Conservation (phyloP, 768 basidiomycete species). For the Agaricus sinodeliciosus region DNA sequence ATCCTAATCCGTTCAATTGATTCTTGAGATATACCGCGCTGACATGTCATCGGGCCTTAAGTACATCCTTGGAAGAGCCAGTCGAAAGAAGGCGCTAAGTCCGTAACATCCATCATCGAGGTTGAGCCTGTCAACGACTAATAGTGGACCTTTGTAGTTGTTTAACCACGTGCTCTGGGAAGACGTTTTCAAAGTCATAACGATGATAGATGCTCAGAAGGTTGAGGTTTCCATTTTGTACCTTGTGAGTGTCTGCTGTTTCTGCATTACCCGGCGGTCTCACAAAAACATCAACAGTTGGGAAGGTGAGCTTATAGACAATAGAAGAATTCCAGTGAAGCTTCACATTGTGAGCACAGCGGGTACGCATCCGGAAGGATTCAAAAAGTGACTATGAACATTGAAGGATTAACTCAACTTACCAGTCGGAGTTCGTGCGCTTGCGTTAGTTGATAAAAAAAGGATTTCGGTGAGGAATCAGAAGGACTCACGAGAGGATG, state of each 20-base stretch:
- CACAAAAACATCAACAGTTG: not conserved
- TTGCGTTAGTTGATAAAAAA: not conserved
- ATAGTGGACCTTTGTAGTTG: conserved; percentile 14
- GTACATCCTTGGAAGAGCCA: no score
- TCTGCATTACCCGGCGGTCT: conserved; percentile 9
- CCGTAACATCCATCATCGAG: conserved; percentile 34
- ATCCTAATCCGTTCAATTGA: no score
- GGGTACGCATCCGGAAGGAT: no score
- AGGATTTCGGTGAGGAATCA: no score
- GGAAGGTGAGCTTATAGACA: conserved; percentile 21
- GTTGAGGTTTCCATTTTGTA: conserved; percentile 30
- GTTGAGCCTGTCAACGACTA: conserved; percentile 26
- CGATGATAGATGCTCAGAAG: conserved; percentile 35
- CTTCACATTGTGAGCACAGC: no score
- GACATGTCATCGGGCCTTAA: no score
- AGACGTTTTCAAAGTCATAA: conserved; percentile 28
- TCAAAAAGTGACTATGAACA: conserved; percentile 30
- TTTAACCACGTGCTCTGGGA: conserved; percentile 27
- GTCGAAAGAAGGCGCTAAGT: no score
- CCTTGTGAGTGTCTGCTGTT: not conserved
- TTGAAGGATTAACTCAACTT: conserved; percentile 35
- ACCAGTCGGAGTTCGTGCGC: not conserved
- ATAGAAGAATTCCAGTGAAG: conserved; percentile 32
- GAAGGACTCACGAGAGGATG: no score
- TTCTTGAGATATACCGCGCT: no score